Conservation (phyloP, 208 protist genomes). For the Crithidia acanthocephali region DNA sequence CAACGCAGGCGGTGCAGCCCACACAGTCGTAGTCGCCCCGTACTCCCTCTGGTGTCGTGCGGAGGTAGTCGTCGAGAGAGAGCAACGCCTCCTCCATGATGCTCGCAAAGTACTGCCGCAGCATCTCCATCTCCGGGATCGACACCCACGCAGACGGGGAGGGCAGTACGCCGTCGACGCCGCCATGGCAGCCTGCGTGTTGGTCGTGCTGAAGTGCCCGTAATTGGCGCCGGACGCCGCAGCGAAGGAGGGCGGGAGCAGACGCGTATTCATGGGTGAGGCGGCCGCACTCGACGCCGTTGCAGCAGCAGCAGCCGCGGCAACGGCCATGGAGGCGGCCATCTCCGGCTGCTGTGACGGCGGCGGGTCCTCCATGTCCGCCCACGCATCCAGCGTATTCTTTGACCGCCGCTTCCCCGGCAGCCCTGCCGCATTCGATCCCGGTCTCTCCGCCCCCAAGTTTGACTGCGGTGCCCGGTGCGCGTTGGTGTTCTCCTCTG, state of each 20-base stretch:
- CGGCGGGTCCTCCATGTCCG: constrained; percentile 17
- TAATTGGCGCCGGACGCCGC: not conserved
- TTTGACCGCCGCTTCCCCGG: constrained; percentile 7
- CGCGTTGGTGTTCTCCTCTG: not conserved
- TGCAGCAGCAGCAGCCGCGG: constrained; percentile 9
- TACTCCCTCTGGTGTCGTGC: constrained; percentile 45
- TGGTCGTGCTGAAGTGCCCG: constrained; percentile 2
- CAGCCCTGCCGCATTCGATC: not conserved
- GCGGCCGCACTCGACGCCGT: not conserved
- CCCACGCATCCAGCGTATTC: constrained; percentile 28
- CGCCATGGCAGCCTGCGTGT: constrained; percentile 1
- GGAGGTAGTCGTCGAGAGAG: constrained; percentile 60
- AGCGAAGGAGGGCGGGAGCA: not conserved
- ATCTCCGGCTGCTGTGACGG: constrained; percentile 3
- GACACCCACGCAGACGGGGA: constrained; percentile 32
- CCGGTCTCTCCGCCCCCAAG: not conserved
- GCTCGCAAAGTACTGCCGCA: constrained; percentile 64
- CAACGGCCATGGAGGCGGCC: not conserved
- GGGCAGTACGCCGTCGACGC: constrained; percentile 6
- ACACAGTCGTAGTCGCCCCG: constrained; percentile 74
- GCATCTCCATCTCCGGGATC: constrained; percentile 65
- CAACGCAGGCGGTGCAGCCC: constrained; percentile 84
- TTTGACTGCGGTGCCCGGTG: not conserved
- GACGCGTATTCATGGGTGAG: constrained; percentile 1
- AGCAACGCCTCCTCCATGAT: constrained; percentile 83